Evolutionary conservation across 2,329 filamentous ascomycete genomes (phyloP).

Genomic region (Pseudocercospora fijiensis): DNA sequence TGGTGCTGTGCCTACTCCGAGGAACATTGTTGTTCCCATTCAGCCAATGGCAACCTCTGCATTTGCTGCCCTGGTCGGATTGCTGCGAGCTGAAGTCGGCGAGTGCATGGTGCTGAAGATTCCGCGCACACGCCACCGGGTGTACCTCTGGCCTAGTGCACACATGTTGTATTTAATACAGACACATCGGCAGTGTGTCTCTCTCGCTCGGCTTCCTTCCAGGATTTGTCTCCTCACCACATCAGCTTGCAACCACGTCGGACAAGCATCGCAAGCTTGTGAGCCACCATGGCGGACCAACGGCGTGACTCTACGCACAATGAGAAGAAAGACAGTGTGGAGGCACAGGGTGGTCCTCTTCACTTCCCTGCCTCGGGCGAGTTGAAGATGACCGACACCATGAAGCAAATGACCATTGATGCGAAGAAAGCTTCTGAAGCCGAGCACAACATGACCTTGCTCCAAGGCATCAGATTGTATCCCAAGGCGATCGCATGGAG

Average conservation of each 20-base stretch:
- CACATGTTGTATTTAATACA: slow-evolving; percentile 6
- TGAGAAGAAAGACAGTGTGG: slow-evolving; percentile 8
- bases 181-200: not conserved
- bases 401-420: slow-evolving; percentile 40
- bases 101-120: not conserved
- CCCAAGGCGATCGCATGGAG: slow-evolving; percentile 85
- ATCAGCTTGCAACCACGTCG: not conserved
- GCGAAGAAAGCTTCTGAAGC: slow-evolving; percentile 49
- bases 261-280: slow-evolving; percentile 2
- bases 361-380: slow-evolving; percentile 34
- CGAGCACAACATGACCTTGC: slow-evolving; percentile 56
- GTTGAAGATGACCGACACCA: slow-evolving; percentile 32
- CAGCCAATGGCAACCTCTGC: not conserved
- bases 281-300: slow-evolving; percentile 1
- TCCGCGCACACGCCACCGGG: slow-evolving; percentile 8
- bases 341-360: slow-evolving; percentile 16
- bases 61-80: not conserved
- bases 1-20: not conserved
- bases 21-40: slow-evolving; percentile 7
- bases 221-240: slow-evolving; percentile 7
- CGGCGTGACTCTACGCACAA: slow-evolving; percentile 1
- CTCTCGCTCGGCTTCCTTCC: slow-evolving; percentile 4
- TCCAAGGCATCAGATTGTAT: slow-evolving; percentile 77
- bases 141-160: slow-evolving; percentile 1
- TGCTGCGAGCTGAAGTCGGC: not conserved